Conservation (phyloP, 371 early-diverging fungal genomes). For the Chytridium lagenaria region DNA sequence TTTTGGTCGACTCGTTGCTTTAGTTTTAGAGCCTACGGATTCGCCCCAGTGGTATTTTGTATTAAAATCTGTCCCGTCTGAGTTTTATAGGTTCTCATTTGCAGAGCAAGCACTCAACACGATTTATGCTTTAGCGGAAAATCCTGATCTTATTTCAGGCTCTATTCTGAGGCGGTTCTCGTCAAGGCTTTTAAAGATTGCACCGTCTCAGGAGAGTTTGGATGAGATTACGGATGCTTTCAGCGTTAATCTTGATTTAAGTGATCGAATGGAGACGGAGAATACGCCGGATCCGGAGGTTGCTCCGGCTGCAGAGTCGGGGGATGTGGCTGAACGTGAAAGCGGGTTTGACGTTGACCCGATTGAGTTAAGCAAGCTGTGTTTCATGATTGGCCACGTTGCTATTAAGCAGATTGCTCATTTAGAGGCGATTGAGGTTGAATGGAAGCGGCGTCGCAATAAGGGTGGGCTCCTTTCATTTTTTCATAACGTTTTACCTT, state of each 20-base stretch:
- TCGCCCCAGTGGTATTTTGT: constrained; percentile 28
- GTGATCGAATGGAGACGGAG: constrained; percentile 45
- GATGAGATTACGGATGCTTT: constrained; percentile 1
- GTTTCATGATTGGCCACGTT: constrained; percentile 93
- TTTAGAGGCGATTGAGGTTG: constrained; percentile 87
- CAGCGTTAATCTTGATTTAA: constrained; percentile 51
- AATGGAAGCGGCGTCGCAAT: constrained; percentile 78
- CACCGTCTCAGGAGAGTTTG: constrained; percentile 2
- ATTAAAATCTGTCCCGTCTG: background rate
- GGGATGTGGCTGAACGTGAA: background rate
- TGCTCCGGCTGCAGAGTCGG: background rate
- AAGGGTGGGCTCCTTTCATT: constrained; percentile 20
- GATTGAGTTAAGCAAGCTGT: constrained; percentile 78
- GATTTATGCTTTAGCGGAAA: constrained; percentile 83
- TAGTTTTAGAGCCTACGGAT: constrained; percentile 21
- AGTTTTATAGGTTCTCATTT: constrained; percentile 74
- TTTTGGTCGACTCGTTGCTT: constrained; percentile 19
- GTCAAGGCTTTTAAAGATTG: constrained; percentile 52
- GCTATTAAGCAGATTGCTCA: constrained; percentile 95
- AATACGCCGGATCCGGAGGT: background rate
- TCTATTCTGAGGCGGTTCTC: constrained; percentile 75
- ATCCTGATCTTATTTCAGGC: constrained; percentile 82
- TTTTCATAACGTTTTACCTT: background rate
- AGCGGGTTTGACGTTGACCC: constrained; percentile 50
- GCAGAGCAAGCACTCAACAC: constrained; percentile 93